Evolutionary conservation across 352 stramenopile genomes (phyloP).

Genomic region (Sclerospora graminicola): DNA sequence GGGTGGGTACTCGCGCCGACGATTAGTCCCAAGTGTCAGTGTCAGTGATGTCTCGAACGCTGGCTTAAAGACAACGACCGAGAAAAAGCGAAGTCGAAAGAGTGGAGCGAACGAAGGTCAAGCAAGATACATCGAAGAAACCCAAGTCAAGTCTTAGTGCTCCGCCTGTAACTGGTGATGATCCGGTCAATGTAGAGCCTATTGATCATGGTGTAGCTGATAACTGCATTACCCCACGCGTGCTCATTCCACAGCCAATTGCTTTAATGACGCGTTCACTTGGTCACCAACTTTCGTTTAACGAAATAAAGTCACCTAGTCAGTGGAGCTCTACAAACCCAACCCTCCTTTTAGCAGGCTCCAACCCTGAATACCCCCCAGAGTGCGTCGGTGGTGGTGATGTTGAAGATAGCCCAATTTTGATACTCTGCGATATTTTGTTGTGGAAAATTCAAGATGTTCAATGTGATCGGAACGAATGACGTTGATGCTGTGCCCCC

Average conservation of each 20-base stretch:
- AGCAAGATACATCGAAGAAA: constrained; percentile 11
- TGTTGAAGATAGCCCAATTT: constrained; percentile 34
- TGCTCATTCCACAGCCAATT: constrained; percentile 26
- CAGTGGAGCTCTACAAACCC: constrained; percentile 13
- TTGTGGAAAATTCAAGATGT: constrained; percentile 62
- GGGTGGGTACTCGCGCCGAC: constrained; percentile 16
- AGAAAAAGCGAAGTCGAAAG: constrained; percentile 14
- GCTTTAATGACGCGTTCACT: constrained; percentile 13
- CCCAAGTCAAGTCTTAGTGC: constrained; percentile 5
- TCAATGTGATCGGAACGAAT: constrained; percentile 38
- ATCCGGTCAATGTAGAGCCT: background rate
- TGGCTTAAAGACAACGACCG: background rate
- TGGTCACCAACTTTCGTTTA: constrained; percentile 10
- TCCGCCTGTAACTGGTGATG: constrained; percentile 4
- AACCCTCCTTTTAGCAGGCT: constrained; percentile 29
- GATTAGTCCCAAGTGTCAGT: constrained; percentile 2
- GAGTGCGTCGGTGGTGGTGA: constrained; percentile 15
- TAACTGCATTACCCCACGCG: constrained; percentile 2
- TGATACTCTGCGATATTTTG: constrained; percentile 75
- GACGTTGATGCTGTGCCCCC: constrained; percentile 28
- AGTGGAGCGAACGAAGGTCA: constrained; percentile 1
- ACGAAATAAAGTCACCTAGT: constrained; percentile 12
- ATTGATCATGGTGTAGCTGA: constrained; percentile 3
- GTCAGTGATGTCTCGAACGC: background rate
- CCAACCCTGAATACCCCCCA: constrained; percentile 23